Percentiles rank a stretch among this genome's conserved stretches.
phyloP scores from a whole-genome alignment of 140 eudicot species.

The Eryngium alpinum region DNA sequence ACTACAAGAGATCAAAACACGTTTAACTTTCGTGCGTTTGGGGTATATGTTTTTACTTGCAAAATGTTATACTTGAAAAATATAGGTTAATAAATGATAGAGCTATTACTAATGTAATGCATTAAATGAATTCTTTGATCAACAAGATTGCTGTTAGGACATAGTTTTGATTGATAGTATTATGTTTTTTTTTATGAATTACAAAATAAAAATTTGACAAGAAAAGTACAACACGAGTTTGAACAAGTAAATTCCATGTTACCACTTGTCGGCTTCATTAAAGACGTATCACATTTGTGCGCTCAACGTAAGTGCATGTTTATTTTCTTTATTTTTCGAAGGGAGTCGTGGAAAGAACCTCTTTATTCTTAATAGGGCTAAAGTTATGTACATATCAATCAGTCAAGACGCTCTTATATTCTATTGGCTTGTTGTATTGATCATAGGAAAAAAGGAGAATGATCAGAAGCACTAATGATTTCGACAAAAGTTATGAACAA shows the following conservation, averaged over 20 bases:
- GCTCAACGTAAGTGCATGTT: conserved; percentile 18
- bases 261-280: conserved; percentile 15
- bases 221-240: conserved; percentile 16
- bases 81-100: conserved; percentile 5
- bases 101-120: conserved; percentile 18
- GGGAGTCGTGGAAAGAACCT: too few relatives aligned
- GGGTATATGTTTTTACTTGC: too few relatives aligned
- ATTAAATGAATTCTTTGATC: conserved; percentile 22
- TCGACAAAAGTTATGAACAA: too few relatives aligned
- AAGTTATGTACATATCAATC: too few relatives aligned
- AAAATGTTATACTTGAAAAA: conserved; percentile 25
- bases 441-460: too few relatives aligned
- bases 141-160: conserved; percentile 25
- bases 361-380: too few relatives aligned
- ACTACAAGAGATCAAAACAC: too few relatives aligned
- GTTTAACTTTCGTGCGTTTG: too few relatives aligned
- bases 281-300: conserved; percentile 16
- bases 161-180: conserved; percentile 14
- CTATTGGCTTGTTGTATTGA: too few relatives aligned
- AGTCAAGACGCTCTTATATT: too few relatives aligned
- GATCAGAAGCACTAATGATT: too few relatives aligned
- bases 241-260: conserved; percentile 23
- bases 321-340: too few relatives aligned
- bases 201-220: not conserved
- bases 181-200: not conserved